A percentile compares a stretch with the other conserved stretches of the same genome.
These are phyloP conservation scores for Crithidia expoeki DNA, from an alignment of 208 protist genomes.

Conservation along the genomic window DNA sequence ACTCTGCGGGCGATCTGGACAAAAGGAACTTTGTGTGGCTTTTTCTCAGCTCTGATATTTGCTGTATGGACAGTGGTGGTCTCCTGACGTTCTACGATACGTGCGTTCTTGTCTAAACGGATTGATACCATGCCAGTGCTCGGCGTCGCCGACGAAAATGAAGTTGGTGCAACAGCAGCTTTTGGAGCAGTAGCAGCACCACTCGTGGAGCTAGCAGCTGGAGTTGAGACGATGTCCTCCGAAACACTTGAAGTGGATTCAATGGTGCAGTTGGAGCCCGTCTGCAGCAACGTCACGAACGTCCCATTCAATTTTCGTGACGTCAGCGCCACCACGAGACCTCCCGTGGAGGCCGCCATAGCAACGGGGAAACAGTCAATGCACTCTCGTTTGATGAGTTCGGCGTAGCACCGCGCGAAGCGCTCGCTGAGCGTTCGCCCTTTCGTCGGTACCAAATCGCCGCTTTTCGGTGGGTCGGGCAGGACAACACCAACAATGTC, in stretches of 20 bases:
- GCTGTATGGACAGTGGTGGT: not conserved
- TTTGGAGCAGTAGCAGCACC: too few species aligned
- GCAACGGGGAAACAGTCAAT: slow-evolving; percentile 11
- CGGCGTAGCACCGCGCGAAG: slow-evolving; percentile 9
- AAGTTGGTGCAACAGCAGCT: too few species aligned
- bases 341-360: not conserved
- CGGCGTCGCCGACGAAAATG: too few species aligned
- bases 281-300: slow-evolving; percentile 1
- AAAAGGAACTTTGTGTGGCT: not conserved
- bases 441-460: not conserved
- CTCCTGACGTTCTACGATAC: too few species aligned
- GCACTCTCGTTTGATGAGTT: not conserved
- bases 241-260: not conserved
- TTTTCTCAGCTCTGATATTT: not conserved
- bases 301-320: not conserved
- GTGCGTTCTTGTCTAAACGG: too few species aligned
- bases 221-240: too few species aligned
- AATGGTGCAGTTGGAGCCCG: slow-evolving; percentile 7
- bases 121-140: too few species aligned
- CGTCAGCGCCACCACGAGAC: slow-evolving; percentile 1
- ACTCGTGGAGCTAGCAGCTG: too few species aligned
- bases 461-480: too few species aligned
- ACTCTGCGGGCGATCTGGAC: not conserved
- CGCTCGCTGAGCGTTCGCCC: not conserved
- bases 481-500: slow-evolving; percentile 4